Base-by-base conservation (phyloP, 352 stramenopile species). In the Phytophthora palmivora region DNA sequence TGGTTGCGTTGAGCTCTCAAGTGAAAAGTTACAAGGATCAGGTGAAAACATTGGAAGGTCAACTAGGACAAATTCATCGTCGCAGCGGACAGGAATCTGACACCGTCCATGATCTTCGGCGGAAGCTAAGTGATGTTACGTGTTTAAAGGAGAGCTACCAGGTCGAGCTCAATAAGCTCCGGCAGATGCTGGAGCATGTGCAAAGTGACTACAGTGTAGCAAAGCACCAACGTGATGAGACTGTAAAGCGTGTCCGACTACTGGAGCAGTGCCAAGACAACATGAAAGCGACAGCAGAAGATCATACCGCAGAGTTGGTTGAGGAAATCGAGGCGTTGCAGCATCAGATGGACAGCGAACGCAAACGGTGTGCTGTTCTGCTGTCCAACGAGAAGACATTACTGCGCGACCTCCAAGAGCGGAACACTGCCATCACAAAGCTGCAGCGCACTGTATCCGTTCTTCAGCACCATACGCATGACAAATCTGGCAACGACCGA, bases 321-420 rank as follows among this genome's bases (percentile, higher is more conserved):
- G 73, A 87, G 56, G 84, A 92, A 58, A 89, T 92, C 21, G 84
- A 92, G 56, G 63, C 65, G 16, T 51, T 88, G 1, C 81, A 92
- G 58, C 60, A 78, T 12, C 79, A 91, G 30, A 67, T 92, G 36
- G 82, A 89, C n/a, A 73, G 60, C 22, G 81, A 92, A 47, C 79
- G 81, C 19, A 82, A 89, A 63, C 77, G 79, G 2, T 88, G 74
- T 52, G 79, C 75, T 3, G 70, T 85, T n/a, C 58, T 92, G 41
- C 45, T 89, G 9, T 32, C 57, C 12, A 91, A 92, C 49, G 84
- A 92, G 57, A 88, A 91, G 59, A 87, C 71, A 10, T 61, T 92
- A 43, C 51, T 89, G 42, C 79, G 80, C 8, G 84, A 92, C 57
- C 74, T 92, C 34, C 77, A 80, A n/a, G 81, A 92, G 46, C 79